Conservation (phyloP, 176 grass and related monocot genomes). For the Triticum aestivum region DNA sequence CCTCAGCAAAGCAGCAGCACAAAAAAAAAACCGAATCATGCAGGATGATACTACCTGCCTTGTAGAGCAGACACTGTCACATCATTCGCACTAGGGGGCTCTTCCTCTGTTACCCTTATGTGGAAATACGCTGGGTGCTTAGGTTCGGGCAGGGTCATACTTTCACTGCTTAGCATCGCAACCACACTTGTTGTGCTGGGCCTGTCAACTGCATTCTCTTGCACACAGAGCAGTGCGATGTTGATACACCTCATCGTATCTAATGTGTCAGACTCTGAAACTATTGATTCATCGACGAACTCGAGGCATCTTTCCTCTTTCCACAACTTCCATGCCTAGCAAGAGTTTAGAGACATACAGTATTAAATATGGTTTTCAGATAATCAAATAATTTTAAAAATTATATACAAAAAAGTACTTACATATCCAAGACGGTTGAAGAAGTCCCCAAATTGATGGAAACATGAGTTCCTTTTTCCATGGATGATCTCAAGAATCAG, state of each 20-base stretch:
- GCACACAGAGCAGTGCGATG: background rate
- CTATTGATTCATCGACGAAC: background rate
- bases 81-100: background rate
- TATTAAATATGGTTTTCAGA: background rate
- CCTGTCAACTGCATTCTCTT: background rate
- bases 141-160: background rate
- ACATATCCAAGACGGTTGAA: constrained; percentile 4
- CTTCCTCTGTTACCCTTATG: background rate
- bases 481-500: background rate
- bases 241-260: background rate
- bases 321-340: background rate
- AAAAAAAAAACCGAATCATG: background rate
- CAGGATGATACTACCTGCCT: background rate
- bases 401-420: background rate
- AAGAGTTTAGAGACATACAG: background rate
- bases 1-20: background rate
- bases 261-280: background rate
- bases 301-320: background rate
- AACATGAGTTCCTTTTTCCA: background rate
- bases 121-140: background rate
- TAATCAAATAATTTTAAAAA: background rate
- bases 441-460: background rate
- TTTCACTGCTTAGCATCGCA: background rate
- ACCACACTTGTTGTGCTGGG: background rate
- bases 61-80: background rate